phyloP scores from a whole-genome alignment of 768 basidiomycete species.

The Boletus rubropictus region DNA sequence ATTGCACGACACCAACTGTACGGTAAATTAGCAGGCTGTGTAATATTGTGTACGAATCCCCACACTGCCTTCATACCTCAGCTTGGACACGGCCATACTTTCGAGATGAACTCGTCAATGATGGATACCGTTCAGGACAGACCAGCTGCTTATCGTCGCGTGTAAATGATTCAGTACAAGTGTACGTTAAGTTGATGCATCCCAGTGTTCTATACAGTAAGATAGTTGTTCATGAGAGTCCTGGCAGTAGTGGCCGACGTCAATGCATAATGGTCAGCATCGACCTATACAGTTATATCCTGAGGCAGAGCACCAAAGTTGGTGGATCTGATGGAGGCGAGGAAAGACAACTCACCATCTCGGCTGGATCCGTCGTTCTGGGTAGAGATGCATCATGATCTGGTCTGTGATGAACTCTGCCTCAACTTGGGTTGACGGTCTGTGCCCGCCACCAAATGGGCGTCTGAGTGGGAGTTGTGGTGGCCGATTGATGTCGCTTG shows the following conservation, averaged over 20 bases:
- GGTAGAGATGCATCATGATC: slow-evolving; percentile 32
- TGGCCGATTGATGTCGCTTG: slow-evolving; percentile 16
- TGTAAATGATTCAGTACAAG: slow-evolving; percentile 11
- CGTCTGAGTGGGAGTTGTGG: slow-evolving; percentile 13
- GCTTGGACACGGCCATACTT: too few species aligned
- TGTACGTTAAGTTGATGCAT: slow-evolving; percentile 20
- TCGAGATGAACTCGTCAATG: too few species aligned
- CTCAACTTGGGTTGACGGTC: slow-evolving; percentile 26
- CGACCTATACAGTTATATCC: slow-evolving; percentile 17
- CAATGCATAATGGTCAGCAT: slow-evolving; percentile 1
- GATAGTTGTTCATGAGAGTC: slow-evolving; percentile 6
- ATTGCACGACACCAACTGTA: too few species aligned
- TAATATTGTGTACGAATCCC: too few species aligned
- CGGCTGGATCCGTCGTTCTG: slow-evolving; percentile 29
- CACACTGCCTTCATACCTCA: too few species aligned
- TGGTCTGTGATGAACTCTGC: slow-evolving; percentile 31
- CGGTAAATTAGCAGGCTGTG: too few species aligned
- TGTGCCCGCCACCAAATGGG: slow-evolving; percentile 10
- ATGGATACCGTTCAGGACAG: slow-evolving; percentile 3
- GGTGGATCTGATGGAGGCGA: neutral
- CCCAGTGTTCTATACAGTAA: slow-evolving; percentile 12
- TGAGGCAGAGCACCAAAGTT: slow-evolving; percentile 1
- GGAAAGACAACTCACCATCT: slow-evolving; percentile 22
- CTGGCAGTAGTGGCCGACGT: slow-evolving; percentile 10
- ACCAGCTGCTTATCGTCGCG: slow-evolving; percentile 15